Evolutionary conservation across 495 filamentous ascomycete genomes (phyloP).

Genomic region (Lindgomyces ingoldianus): DNA sequence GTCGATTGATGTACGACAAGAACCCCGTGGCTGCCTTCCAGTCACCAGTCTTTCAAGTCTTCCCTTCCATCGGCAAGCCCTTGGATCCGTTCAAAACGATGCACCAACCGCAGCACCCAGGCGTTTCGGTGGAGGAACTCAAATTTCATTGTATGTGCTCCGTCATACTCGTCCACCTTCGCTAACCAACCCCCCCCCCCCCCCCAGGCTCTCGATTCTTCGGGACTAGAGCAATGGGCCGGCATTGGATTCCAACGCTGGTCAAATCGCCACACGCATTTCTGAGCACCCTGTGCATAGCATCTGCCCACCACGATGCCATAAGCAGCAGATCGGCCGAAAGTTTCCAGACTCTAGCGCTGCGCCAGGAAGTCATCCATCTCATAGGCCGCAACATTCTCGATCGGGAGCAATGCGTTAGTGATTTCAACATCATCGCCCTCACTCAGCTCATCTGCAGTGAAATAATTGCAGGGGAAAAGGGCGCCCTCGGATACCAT

Average conservation of each 20-base stretch:
- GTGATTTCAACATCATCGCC: slow-evolving; percentile 41
- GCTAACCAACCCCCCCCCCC: too few species aligned
- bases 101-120: slow-evolving; percentile 24
- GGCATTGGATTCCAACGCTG: slow-evolving; percentile 41
- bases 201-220: slow-evolving; percentile 29
- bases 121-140: slow-evolving; percentile 33
- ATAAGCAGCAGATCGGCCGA: slow-evolving; percentile 25
- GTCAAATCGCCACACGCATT: slow-evolving; percentile 41
- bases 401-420: slow-evolving; percentile 28
- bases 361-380: slow-evolving; percentile 37
- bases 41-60: slow-evolving; percentile 15
- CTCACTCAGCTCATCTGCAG: slow-evolving; percentile 41
- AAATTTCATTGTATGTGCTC: slow-evolving; percentile 33
- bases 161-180: neutral
- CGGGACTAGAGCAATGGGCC: slow-evolving; percentile 38
- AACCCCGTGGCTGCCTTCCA: too few species aligned
- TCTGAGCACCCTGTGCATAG: slow-evolving; percentile 43
- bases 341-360: slow-evolving; percentile 33
- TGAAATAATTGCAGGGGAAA: slow-evolving; percentile 40
- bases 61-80: slow-evolving; percentile 20
- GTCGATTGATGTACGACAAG: too few species aligned
- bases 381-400: slow-evolving; percentile 37
- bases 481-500: slow-evolving; percentile 35
- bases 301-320: slow-evolving; percentile 41
- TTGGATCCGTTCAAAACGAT: slow-evolving; percentile 34